Conservation (phyloP, 2,329 filamentous ascomycete genomes). For the Venturia carpophila region DNA sequence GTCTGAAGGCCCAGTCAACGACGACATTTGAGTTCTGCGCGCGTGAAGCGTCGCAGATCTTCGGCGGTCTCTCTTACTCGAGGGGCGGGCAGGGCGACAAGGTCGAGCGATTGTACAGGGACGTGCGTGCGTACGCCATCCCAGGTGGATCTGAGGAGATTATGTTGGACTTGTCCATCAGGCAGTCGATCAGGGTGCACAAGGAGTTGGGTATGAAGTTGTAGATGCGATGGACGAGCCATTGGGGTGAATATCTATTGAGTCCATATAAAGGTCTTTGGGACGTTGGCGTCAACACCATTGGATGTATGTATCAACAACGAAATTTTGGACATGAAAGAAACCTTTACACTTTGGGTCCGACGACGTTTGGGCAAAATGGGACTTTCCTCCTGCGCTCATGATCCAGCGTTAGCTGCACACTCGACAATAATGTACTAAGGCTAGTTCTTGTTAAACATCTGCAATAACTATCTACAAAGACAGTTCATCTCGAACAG, state of each 20-base stretch:
- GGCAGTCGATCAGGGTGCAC: conserved; percentile 80
- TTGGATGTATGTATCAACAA: neutral
- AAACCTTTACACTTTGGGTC: too few species aligned
- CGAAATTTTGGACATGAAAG: too few species aligned
- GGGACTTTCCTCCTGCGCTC: too few species aligned
- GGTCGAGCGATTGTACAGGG: conserved; percentile 88
- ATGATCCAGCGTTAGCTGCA: too few species aligned
- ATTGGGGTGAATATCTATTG: neutral
- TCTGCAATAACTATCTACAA: too few species aligned
- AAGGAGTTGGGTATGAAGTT: conserved; percentile 94
- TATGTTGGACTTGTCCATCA: conserved; percentile 93
- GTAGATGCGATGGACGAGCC: conserved; percentile 37
- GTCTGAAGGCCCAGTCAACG: conserved; percentile 88
- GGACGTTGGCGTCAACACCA: neutral
- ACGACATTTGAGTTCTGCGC: conserved; percentile 97
- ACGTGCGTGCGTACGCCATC: conserved; percentile 90
- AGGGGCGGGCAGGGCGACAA: conserved; percentile 92
- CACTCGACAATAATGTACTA: too few species aligned
- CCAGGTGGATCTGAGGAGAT: conserved; percentile 96
- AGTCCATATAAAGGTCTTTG: neutral
- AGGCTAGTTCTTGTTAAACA: too few species aligned
- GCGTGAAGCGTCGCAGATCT: conserved; percentile 93
- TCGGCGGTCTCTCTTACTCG: conserved; percentile 86
- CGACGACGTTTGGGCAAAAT: too few species aligned
- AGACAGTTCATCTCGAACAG: too few species aligned